Conservation (phyloP, 306 rosid genomes). For the Fragaria vesca region DNA sequence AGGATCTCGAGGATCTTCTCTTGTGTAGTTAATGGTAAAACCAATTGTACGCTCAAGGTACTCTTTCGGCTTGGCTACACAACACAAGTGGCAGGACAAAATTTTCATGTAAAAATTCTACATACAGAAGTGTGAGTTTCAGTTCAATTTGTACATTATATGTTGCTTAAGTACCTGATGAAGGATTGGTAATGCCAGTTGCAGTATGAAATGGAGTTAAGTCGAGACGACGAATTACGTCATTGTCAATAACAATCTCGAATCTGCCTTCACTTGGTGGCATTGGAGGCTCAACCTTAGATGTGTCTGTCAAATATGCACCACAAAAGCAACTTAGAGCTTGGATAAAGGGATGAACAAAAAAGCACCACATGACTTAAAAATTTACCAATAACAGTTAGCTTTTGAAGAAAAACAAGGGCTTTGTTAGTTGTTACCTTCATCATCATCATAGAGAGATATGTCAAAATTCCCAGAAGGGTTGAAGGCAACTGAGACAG, state of each 20-base stretch:
- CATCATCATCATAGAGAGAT: constrained; percentile 58
- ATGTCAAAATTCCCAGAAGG: constrained; percentile 86
- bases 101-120: constrained; percentile 19
- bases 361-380: not conserved
- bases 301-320: constrained; percentile 38
- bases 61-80: constrained; percentile 64
- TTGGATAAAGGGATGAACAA: not conserved
- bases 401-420: not conserved
- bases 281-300: constrained; percentile 64
- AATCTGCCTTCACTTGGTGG: constrained; percentile 87
- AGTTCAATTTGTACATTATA: not conserved
- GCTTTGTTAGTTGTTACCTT: constrained; percentile 34
- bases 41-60: constrained; percentile 81
- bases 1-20: constrained; percentile 71
- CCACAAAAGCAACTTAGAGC: not conserved
- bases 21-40: constrained; percentile 66
- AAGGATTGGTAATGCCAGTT: constrained; percentile 72
- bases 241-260: constrained; percentile 60
- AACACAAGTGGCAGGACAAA: constrained; percentile 12
- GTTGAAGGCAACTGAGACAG: constrained; percentile 78
- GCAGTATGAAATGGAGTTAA: constrained; percentile 69
- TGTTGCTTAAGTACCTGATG: constrained; percentile 43
- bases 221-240: constrained; percentile 55
- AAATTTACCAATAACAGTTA: not conserved
- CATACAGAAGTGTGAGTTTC: not conserved